Percentiles rank a stretch among this genome's conserved stretches.
These are phyloP conservation scores for Fusarium succisae DNA, from an alignment of 2,329 filamentous ascomycete species.

Conservation along the genomic window DNA sequence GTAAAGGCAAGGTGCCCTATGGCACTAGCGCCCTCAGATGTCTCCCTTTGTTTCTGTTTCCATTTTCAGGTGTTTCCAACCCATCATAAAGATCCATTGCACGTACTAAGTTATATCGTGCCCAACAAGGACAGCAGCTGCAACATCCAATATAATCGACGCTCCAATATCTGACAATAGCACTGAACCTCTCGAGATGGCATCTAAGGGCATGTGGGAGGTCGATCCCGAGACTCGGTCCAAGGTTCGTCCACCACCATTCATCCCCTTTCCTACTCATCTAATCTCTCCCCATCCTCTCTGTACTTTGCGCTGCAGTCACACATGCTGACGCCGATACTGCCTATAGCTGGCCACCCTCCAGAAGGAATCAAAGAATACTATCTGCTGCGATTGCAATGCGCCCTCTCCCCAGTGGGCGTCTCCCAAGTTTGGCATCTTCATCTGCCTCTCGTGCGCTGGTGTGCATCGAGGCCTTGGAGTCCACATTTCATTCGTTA, in stretches of 20 bases:
- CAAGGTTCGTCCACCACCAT: slow-evolving; percentile 69
- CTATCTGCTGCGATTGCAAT: slow-evolving; percentile 91
- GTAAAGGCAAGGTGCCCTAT: background rate
- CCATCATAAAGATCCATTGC: slow-evolving; percentile 8
- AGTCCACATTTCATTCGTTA: slow-evolving; percentile 98
- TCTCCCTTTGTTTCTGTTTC: slow-evolving; percentile 25
- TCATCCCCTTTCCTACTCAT: slow-evolving; percentile 5
- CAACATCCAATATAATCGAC: background rate
- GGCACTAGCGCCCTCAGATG: slow-evolving; percentile 23
- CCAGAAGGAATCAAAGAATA: slow-evolving; percentile 90
- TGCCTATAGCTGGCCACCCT: slow-evolving; percentile 79
- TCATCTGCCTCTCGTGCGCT: slow-evolving; percentile 97
- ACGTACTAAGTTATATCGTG: background rate
- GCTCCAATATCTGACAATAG: slow-evolving; percentile 6
- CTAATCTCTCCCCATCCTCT: background rate
- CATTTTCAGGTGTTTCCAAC: slow-evolving; percentile 25
- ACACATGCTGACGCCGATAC: slow-evolving; percentile 19
- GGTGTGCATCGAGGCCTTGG: slow-evolving; percentile 94
- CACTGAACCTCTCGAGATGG: slow-evolving; percentile 53
- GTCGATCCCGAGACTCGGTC: slow-evolving; percentile 96
- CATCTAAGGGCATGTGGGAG: slow-evolving; percentile 92
- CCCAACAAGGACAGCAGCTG: background rate
- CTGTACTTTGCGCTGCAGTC: background rate
- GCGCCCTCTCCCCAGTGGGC: slow-evolving; percentile 99
- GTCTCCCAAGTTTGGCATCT: slow-evolving; percentile 95